A percentile compares a stretch with the other conserved stretches of the same genome.
phyloP scores from a whole-genome alignment of 2,329 filamentous ascomycete genomes.

The Neoscytalidium dimidiatum region DNA sequence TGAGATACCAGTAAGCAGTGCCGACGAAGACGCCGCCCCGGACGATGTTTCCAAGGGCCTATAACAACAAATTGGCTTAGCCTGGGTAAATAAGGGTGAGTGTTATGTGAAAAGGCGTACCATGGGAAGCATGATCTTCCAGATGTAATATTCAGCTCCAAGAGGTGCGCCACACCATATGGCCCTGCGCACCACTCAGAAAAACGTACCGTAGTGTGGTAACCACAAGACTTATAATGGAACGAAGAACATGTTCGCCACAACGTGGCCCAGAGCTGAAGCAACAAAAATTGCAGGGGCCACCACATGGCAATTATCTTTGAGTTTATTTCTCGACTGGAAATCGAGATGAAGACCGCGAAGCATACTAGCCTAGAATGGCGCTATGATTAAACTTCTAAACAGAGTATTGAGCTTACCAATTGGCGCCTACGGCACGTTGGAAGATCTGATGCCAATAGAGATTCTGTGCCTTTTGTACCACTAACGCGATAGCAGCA shows the following conservation, averaged over 20 bases:
- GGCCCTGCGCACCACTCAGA: constrained; percentile 39
- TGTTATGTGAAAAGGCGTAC: neutral
- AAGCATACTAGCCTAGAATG: constrained; percentile 50
- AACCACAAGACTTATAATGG: neutral
- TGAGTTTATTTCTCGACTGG: constrained; percentile 53
- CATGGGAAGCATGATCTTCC: constrained; percentile 58
- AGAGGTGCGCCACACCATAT: constrained; percentile 54
- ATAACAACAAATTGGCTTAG: neutral
- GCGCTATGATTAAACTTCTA: neutral
- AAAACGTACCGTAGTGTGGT: too few species aligned
- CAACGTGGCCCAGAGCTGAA: constrained; percentile 57
- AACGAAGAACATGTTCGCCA: constrained; percentile 60
- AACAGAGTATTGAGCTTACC: constrained; percentile 27
- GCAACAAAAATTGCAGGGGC: constrained; percentile 57
- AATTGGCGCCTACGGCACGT: constrained; percentile 48
- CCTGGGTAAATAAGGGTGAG: constrained; percentile 21
- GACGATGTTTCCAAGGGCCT: constrained; percentile 54
- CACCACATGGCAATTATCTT: constrained; percentile 61
- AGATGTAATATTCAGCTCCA: constrained; percentile 55
- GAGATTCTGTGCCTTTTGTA: constrained; percentile 52
- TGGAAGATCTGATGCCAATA: constrained; percentile 57
- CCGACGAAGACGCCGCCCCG: constrained; percentile 57
- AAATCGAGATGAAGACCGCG: constrained; percentile 51
- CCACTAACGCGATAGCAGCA: constrained; percentile 49
- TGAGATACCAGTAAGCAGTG: constrained; percentile 52